Conservation (phyloP, 2,329 filamentous ascomycete genomes). For the Aspergillus sp. region DNA sequence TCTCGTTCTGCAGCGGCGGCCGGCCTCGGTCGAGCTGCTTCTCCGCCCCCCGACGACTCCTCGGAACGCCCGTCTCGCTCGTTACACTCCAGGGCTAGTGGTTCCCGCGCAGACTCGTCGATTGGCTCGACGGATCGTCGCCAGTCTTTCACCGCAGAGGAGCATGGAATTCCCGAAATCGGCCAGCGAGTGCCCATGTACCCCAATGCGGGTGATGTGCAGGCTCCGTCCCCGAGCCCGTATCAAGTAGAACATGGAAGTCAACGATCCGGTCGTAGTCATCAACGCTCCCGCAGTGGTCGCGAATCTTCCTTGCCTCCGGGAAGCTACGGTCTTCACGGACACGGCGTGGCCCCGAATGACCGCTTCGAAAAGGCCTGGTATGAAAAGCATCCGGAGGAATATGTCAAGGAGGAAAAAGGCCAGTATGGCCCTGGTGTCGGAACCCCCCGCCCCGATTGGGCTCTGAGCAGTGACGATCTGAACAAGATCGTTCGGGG, state of each 20-base stretch:
- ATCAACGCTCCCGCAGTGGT: constrained; percentile 70
- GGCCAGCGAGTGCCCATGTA: constrained; percentile 93
- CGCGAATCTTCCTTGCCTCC: constrained; percentile 71
- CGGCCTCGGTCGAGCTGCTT: constrained; percentile 66
- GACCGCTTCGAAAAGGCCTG: constrained; percentile 89
- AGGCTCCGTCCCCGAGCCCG: constrained; percentile 82
- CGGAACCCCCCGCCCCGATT: constrained; percentile 64
- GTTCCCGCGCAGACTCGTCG: constrained; percentile 48
- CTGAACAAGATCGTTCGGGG: constrained; percentile 84
- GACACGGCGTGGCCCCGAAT: constrained; percentile 71
- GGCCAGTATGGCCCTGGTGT: constrained; percentile 60
- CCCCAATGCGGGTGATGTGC: constrained; percentile 87
- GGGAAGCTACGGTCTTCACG: constrained; percentile 89
- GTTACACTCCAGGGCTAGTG: constrained; percentile 62
- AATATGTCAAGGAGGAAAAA: constrained; percentile 69
- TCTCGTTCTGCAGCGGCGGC: constrained; percentile 82
- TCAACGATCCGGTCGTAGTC: constrained; percentile 52
- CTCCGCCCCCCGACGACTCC: constrained; percentile 48
- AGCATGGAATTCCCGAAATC: constrained; percentile 88
- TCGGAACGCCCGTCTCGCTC: constrained; percentile 53
- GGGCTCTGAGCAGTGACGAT: constrained; percentile 83
- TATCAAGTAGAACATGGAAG: constrained; percentile 39
- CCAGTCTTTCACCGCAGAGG: constrained; percentile 63
- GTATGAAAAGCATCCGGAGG: constrained; percentile 88
- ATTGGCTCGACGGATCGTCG: constrained; percentile 52